Evolutionary conservation across 306 rosid species (phyloP).

Genomic region (Albizia julibrissin): DNA sequence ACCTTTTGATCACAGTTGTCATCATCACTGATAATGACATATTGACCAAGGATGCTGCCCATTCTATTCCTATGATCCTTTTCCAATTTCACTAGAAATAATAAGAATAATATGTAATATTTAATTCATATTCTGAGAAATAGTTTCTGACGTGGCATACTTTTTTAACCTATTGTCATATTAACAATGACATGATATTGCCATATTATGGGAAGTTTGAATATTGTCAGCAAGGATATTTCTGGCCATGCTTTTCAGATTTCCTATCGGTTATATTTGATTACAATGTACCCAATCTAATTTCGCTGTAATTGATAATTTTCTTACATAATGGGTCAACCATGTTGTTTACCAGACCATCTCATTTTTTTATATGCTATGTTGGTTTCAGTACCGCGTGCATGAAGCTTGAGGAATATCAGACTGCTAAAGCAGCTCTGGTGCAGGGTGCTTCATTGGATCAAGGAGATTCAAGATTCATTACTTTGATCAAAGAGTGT

Average conservation of each 20-base stretch:
- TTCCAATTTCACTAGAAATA: neutral
- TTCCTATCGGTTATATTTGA: neutral
- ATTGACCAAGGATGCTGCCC: neutral
- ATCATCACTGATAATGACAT: neutral
- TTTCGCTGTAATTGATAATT: neutral
- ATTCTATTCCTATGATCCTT: neutral
- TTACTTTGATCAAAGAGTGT: conserved; percentile 64
- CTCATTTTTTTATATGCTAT: neutral
- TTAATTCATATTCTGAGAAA: neutral
- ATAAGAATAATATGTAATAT: neutral
- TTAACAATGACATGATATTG: neutral
- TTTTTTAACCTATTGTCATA: too few species aligned
- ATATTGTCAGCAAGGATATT: neutral
- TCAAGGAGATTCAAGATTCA: conserved; percentile 56
- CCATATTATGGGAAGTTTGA: conserved; percentile 7
- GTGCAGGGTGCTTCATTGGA: conserved; percentile 69
- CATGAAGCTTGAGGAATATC: conserved; percentile 82
- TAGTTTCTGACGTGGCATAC: neutral
- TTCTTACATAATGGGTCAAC: neutral
- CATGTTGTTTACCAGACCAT: neutral
- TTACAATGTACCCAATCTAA: neutral
- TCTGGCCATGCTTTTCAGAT: neutral
- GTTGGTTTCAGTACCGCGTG: conserved; percentile 69
- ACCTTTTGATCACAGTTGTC: neutral
- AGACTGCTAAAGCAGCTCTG: conserved; percentile 83